Evolutionary conservation across 805 yeast species (phyloP).

Genomic region (Pachysolen tannophilus): DNA sequence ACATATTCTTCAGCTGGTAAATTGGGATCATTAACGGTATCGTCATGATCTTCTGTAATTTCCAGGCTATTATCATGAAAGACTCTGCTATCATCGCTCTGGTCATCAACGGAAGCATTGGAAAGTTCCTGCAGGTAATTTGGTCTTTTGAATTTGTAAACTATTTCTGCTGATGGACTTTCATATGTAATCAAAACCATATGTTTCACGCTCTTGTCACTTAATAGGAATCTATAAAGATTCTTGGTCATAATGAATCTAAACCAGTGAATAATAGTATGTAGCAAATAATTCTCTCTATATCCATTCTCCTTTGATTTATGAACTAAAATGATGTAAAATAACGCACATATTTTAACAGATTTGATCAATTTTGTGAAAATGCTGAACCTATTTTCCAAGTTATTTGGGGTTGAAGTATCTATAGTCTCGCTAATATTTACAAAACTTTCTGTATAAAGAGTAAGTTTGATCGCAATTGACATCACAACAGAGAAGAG

Average conservation of each 20-base stretch:
- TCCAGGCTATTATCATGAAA: not conserved
- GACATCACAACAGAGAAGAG: constrained; percentile 3
- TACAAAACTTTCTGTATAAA: constrained; percentile 5
- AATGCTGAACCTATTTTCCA: constrained; percentile 5
- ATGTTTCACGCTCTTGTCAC: constrained; percentile 4
- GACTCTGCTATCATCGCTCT: too few relatives aligned
- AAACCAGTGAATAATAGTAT: constrained; percentile 5
- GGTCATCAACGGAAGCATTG: constrained; percentile 3
- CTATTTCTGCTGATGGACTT: constrained; percentile 3
- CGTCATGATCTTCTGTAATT: too few relatives aligned
- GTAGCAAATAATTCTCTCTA: not conserved
- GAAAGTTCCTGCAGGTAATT: too few relatives aligned
- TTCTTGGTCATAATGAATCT: constrained; percentile 3
- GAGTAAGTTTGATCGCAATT: constrained; percentile 3
- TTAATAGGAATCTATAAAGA: constrained; percentile 3
- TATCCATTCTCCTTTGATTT: constrained; percentile 1
- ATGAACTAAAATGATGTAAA: constrained; percentile 1
- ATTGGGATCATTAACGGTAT: not conserved
- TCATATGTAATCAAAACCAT: constrained; percentile 3
- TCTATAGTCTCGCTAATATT: constrained; percentile 1
- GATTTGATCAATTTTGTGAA: constrained; percentile 3
- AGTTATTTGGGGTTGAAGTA: not conserved
- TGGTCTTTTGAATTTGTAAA: not conserved
- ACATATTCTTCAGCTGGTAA: constrained; percentile 3
- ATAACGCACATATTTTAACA: constrained; percentile 1